Percentiles rank a stretch among this genome's conserved stretches.
Evolutionary conservation across 495 filamentous ascomycete genomes (phyloP).

Genomic region (Hypoxylon lenormandii): DNA sequence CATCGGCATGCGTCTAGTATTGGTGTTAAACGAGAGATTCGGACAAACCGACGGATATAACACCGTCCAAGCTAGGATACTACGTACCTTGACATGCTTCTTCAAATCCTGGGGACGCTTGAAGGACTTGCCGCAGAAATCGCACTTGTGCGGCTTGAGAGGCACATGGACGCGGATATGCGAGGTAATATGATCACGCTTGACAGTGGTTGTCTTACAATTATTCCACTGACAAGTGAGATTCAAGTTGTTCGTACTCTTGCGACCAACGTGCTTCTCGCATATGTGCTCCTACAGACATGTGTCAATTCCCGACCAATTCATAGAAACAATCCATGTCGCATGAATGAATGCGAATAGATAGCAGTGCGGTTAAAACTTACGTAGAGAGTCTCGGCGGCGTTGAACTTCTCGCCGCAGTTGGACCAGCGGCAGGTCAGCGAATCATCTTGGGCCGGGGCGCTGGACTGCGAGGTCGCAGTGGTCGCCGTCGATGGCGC

Average conservation of each 20-base stretch:
- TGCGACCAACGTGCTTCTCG: constrained; percentile 97
- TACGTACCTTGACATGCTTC: constrained; percentile 90
- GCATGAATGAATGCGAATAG: constrained; percentile 22
- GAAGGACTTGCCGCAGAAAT: constrained; percentile 98
- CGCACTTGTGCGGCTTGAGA: constrained; percentile 97
- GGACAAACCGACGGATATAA: not conserved
- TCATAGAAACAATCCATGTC: not conserved
- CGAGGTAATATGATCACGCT: constrained; percentile 99
- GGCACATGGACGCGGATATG: constrained; percentile 99
- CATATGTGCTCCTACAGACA: constrained; percentile 89
- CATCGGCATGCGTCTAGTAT: constrained; percentile 88
- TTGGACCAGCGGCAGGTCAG: constrained; percentile 87
- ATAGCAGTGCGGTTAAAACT: constrained; percentile 51
- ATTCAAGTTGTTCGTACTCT: constrained; percentile 98
- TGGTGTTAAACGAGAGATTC: constrained; percentile 10
- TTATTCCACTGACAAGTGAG: constrained; percentile 96
- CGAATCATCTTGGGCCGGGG: constrained; percentile 65
- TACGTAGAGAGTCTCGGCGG: constrained; percentile 90
- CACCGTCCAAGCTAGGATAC: not conserved
- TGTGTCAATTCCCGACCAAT: constrained; percentile 45
- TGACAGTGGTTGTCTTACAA: constrained; percentile 95
- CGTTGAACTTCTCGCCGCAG: constrained; percentile 82
- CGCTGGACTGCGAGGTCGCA: constrained; percentile 55
- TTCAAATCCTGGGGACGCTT: constrained; percentile 99
- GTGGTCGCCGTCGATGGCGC: constrained; percentile 57